phyloP scores from a whole-genome alignment of 1,284 basidiomycete genomes.

The Coniferiporia weirii region DNA sequence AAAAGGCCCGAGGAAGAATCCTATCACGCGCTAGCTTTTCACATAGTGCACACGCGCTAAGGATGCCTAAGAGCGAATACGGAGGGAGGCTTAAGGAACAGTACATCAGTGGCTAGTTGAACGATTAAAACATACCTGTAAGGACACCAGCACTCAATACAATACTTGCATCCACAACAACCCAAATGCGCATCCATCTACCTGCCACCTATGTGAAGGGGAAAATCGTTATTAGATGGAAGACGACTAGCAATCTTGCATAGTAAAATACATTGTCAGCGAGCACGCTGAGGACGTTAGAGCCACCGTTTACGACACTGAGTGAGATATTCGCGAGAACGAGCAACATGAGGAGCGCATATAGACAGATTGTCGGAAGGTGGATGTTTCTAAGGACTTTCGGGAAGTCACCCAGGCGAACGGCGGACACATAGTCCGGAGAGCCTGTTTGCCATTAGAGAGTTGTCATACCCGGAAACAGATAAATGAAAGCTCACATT shows the following conservation, averaged over 20 bases:
- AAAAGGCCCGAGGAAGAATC: slow-evolving; percentile 51
- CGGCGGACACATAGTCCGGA: slow-evolving; percentile 58
- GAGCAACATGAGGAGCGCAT: slow-evolving; percentile 49
- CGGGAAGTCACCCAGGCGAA: slow-evolving; percentile 49
- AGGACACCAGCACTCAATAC: slow-evolving; percentile 68
- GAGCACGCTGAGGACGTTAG: slow-evolving; percentile 56
- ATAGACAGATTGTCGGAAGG: slow-evolving; percentile 48
- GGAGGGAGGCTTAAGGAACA: slow-evolving; percentile 2
- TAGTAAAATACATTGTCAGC: slow-evolving; percentile 40
- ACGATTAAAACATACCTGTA: slow-evolving; percentile 43
- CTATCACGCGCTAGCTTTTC: slow-evolving; percentile 54
- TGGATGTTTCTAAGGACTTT: slow-evolving; percentile 62
- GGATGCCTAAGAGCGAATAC: slow-evolving; percentile 36
- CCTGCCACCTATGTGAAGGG: slow-evolving; percentile 34
- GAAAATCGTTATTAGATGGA: slow-evolving; percentile 29
- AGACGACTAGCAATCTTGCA: not conserved
- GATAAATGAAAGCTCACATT: slow-evolving; percentile 36
- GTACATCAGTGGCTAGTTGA: not conserved
- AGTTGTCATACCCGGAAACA: no score
- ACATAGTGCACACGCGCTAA: slow-evolving; percentile 55
- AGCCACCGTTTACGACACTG: slow-evolving; percentile 39
- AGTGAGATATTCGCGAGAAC: slow-evolving; percentile 55
- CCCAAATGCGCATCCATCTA: slow-evolving; percentile 52
- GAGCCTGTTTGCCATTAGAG: slow-evolving; percentile 38
- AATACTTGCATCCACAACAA: slow-evolving; percentile 58